Evolutionary conservation across 495 filamentous ascomycete genomes (phyloP).

Genomic region (Letharia lupina): DNA sequence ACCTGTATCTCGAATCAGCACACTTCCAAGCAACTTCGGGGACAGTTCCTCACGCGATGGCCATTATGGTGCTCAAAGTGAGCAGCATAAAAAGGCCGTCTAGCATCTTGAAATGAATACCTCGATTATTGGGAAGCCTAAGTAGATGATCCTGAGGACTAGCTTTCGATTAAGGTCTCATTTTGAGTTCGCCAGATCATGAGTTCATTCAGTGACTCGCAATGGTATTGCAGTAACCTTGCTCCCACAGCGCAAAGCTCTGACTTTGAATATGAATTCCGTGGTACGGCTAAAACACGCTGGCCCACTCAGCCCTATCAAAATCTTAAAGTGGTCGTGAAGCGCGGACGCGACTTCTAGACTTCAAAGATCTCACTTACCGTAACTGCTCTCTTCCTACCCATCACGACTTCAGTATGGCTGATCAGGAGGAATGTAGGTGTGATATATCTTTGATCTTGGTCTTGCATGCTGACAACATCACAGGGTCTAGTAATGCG

Average conservation of each 20-base stretch:
- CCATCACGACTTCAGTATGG: slow-evolving; percentile 31
- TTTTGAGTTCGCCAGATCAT: background rate
- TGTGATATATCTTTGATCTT: background rate
- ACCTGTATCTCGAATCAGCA: slow-evolving; percentile 47
- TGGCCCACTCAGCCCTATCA: slow-evolving; percentile 12
- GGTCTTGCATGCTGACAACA: background rate
- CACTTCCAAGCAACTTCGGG: slow-evolving; percentile 24
- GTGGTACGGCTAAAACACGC: background rate
- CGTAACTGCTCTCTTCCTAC: background rate
- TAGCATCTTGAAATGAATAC: slow-evolving; percentile 33
- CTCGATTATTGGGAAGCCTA: background rate
- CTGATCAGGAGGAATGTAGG: slow-evolving; percentile 46
- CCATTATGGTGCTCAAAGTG: slow-evolving; percentile 83
- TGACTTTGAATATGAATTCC: background rate
- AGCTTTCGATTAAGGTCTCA: background rate
- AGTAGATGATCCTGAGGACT: background rate
- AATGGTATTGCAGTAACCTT: background rate
- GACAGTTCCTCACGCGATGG: slow-evolving; percentile 62
- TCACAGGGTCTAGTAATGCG: slow-evolving; percentile 61
- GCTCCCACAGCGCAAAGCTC: background rate
- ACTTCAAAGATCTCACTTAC: background rate
- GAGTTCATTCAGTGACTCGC: background rate
- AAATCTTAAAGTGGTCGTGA: slow-evolving; percentile 6
- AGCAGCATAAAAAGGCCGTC: slow-evolving; percentile 84
- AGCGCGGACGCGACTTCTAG: slow-evolving; percentile 3